Percentiles rank a stretch among this genome's conserved stretches.
phyloP scores from a whole-genome alignment of 2,329 filamentous ascomycete genomes.

The Xylaria sp. region DNA sequence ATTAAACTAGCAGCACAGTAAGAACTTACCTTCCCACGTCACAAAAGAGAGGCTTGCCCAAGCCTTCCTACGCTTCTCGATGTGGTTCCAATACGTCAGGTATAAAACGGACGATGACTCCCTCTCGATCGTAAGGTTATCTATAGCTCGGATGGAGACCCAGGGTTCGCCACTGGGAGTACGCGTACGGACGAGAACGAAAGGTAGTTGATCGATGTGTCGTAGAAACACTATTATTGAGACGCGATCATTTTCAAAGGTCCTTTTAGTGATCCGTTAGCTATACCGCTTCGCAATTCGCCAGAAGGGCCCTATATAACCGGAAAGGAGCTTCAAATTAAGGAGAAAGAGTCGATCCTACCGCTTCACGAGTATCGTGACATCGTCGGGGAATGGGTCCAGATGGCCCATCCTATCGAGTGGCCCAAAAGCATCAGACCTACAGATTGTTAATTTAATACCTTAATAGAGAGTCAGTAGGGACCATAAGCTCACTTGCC shows the following conservation, averaged over 20 bases:
- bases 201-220: constrained; percentile 57
- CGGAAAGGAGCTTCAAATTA: neutral
- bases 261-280: constrained; percentile 50
- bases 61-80: constrained; percentile 56
- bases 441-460: constrained; percentile 27
- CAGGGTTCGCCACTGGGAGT: constrained; percentile 53
- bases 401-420: constrained; percentile 55
- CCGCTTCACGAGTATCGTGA: constrained; percentile 66
- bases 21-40: constrained; percentile 68
- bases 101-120: constrained; percentile 59
- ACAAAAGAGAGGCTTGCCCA: constrained; percentile 68
- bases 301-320: neutral
- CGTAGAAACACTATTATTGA: constrained; percentile 65
- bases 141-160: constrained; percentile 63
- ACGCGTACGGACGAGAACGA: constrained; percentile 58
- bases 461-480: neutral
- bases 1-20: neutral
- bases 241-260: constrained; percentile 66
- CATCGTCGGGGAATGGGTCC: constrained; percentile 57
- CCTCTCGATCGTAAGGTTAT: constrained; percentile 65
- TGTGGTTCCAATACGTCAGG: constrained; percentile 63
- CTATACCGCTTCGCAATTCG: neutral
- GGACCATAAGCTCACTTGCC: constrained; percentile 48
- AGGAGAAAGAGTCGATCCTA: constrained; percentile 47
- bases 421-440: constrained; percentile 46